Base-by-base conservation (phyloP, 192 early-diverging fungal species). In the Pilaira anomala region DNA sequence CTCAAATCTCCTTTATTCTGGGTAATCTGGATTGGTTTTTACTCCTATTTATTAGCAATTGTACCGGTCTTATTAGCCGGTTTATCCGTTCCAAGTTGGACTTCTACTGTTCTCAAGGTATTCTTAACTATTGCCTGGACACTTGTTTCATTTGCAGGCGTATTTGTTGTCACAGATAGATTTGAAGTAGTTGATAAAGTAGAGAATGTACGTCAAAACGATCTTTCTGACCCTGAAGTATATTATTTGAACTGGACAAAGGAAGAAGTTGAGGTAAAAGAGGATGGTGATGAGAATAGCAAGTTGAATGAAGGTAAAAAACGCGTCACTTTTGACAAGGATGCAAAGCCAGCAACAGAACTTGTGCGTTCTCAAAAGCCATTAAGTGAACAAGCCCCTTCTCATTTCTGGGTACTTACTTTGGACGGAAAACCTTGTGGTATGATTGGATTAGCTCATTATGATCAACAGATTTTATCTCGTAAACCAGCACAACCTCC, bases 341-440 rank as follows among this genome's bases (percentile, higher is more conserved):
- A 48, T 19, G 52, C 66, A 8, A 68, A 68, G 18, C 49, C 66
- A 24, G 66, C 66, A 7, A 55, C 50, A 0, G 66, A 68, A 19
- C 7, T 68, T 8, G 25, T 68, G 5, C 60, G 52, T 24, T 33
- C 48, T 2, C 40, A 49, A 12, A 62, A 63, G 26, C 39, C 59
- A 1, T 19, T 52, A 13, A 13, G 48, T 0, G 68, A 67, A 33
- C 60, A 54, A 1, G 33, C 57, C 3, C 63, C 68, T 18, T 67
- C 65, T 30, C 56, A 67, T 21, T 76, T 76, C 44, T 76, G 74
- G 74, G 65, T 76, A 21, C 58, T 76, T 6, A 44, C 50, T 3
- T 49, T 68, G 18, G 57, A 71, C 3, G 61, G 52, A 7, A 49
- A 62, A 21, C 29, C 54, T 3, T 53, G 65, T 26, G 74, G 74